phyloP scores from a whole-genome alignment of 805 yeast genomes.

The Metschnikowia bowlesiae region DNA sequence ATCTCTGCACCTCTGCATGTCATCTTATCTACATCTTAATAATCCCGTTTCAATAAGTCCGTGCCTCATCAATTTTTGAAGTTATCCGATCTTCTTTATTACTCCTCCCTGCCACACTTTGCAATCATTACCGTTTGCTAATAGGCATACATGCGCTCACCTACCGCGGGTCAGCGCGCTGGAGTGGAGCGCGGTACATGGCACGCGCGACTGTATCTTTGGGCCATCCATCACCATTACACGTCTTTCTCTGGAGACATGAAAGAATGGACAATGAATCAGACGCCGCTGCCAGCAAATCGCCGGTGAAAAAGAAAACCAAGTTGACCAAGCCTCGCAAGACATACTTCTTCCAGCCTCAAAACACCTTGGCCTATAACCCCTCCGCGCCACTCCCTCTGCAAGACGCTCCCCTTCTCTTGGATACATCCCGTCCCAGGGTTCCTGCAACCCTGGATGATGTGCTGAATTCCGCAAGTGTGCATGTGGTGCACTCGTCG shows the following conservation, averaged over 20 bases:
- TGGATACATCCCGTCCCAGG: no score
- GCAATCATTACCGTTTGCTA: no score
- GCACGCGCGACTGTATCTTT: conserved; percentile 5
- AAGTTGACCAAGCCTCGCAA: conserved; percentile 19
- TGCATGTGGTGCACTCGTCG: neutral
- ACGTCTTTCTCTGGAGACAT: conserved; percentile 1
- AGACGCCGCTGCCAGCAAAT: neutral
- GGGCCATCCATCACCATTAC: neutral
- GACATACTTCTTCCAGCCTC: conserved; percentile 34
- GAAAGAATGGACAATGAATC: conserved; percentile 1
- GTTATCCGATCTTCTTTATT: no score
- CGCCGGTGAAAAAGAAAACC: conserved; percentile 13
- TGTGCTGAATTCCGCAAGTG: neutral
- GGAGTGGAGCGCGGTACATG: neutral
- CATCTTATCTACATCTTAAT: no score
- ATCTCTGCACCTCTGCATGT: no score
- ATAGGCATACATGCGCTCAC: no score
- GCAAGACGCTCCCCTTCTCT: neutral
- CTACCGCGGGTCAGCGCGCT: no score
- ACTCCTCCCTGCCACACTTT: no score
- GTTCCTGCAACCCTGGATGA: no score
- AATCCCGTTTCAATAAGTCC: neutral
- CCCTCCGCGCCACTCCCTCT: conserved; percentile 4
- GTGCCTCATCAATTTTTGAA: neutral
- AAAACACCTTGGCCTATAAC: conserved; percentile 24